phyloP scores from a whole-genome alignment of 1,284 basidiomycete genomes.

The Melanopsichium pennsylvanicum region DNA sequence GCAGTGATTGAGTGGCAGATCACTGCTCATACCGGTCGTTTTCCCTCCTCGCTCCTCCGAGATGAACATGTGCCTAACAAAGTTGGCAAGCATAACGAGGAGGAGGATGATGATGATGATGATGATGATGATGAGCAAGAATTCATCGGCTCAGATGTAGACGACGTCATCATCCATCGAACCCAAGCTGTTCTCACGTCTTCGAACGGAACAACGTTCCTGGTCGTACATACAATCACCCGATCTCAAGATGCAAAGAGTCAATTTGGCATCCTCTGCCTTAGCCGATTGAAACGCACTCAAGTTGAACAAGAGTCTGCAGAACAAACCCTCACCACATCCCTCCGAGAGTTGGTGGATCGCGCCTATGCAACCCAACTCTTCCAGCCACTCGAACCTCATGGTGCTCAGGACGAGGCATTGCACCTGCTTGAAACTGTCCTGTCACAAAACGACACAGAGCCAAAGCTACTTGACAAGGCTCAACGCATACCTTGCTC shows the following conservation, averaged over 20 bases:
- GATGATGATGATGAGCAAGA: constrained; percentile 41
- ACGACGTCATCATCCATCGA: constrained; percentile 6
- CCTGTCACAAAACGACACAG: neutral
- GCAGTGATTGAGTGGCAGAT: constrained; percentile 63
- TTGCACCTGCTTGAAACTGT: constrained; percentile 3
- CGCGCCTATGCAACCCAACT: constrained; percentile 16
- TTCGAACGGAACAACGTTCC: neutral
- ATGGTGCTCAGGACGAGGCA: too few species aligned
- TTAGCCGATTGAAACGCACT: too few species aligned
- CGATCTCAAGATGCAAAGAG: constrained; percentile 5
- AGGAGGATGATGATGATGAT: constrained; percentile 20
- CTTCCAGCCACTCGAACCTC: constrained; percentile 11
- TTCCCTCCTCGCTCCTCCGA: constrained; percentile 3
- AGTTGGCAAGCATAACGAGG: neutral
- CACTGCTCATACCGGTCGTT: constrained; percentile 53
- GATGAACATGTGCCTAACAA: too few species aligned
- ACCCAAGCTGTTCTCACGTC: neutral
- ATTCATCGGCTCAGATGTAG: constrained; percentile 9
- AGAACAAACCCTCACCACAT: neutral
- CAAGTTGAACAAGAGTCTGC: too few species aligned
- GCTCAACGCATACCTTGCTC: constrained; percentile 19
- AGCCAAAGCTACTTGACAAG: neutral
- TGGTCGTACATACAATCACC: constrained; percentile 15
- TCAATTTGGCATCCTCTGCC: constrained; percentile 31
- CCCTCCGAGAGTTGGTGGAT: neutral